Conservation (phyloP, 1,284 basidiomycete species). For the Irpex rosettiformis region DNA sequence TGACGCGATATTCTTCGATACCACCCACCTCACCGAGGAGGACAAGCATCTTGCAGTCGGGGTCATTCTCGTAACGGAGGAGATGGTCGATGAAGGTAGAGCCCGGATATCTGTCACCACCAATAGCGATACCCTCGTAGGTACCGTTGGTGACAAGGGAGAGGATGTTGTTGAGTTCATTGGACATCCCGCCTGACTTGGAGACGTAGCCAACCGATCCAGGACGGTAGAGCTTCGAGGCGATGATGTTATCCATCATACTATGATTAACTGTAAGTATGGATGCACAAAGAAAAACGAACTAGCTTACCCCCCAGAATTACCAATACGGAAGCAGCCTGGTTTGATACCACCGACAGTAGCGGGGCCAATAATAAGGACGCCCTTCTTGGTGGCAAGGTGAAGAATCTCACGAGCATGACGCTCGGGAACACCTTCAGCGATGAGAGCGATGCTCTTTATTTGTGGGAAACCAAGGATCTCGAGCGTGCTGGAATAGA, state of each 20-base stretch:
- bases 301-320: slow-evolving; percentile 83
- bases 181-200: slow-evolving; percentile 99
- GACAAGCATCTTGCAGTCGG: slow-evolving; percentile 98
- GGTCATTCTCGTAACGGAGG: slow-evolving; percentile 95
- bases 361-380: slow-evolving; percentile 97
- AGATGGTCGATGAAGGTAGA: slow-evolving; percentile 99
- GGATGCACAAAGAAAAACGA: not conserved
- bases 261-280: slow-evolving; percentile 33
- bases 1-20: slow-evolving; percentile 98
- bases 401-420: slow-evolving; percentile 96
- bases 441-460: slow-evolving; percentile 91
- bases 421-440: slow-evolving; percentile 97
- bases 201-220: slow-evolving; percentile 99
- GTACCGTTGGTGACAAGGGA: slow-evolving; percentile 97
- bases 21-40: slow-evolving; percentile 98
- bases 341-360: slow-evolving; percentile 99
- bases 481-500: slow-evolving; percentile 94
- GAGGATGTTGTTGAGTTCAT: slow-evolving; percentile 99
- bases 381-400: slow-evolving; percentile 81
- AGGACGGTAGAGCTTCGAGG: slow-evolving; percentile 97
- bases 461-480: slow-evolving; percentile 71
- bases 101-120: slow-evolving; percentile 98
- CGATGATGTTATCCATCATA: slow-evolving; percentile 99
- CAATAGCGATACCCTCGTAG: slow-evolving; percentile 99
- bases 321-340: slow-evolving; percentile 99